Evolutionary conservation across 805 yeast genomes (phyloP).

Genomic region (Nakazawaea siamensis): DNA sequence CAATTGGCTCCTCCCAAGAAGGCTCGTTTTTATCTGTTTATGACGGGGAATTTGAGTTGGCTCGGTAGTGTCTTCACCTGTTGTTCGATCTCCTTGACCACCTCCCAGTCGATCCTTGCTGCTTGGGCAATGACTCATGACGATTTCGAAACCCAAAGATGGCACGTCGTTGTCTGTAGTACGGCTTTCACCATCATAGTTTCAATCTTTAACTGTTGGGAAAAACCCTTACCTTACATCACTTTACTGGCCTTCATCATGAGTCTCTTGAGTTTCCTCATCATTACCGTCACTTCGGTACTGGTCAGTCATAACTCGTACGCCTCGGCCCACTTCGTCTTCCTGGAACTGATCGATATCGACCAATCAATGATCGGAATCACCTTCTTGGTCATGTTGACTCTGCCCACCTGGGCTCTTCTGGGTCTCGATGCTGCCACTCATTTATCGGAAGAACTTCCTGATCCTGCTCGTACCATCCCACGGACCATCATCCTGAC

Average conservation of each 20-base stretch:
- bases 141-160: conserved; percentile 10
- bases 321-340: conserved; percentile 16
- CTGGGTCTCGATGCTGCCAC: conserved; percentile 22
- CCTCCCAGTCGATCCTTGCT: conserved; percentile 10
- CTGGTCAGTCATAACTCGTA: conserved; percentile 10
- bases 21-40: conserved; percentile 17
- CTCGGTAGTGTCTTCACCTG: conserved; percentile 15
- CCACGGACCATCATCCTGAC: conserved; percentile 23
- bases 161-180: conserved; percentile 13
- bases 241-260: conserved; percentile 18
- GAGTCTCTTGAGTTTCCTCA: conserved; percentile 17
- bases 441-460: conserved; percentile 25
- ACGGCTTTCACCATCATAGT: conserved; percentile 14
- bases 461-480: conserved; percentile 20
- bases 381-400: conserved; percentile 20
- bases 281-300: conserved; percentile 16
- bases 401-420: conserved; percentile 11
- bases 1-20: conserved; percentile 17
- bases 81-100: conserved; percentile 10
- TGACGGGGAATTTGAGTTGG: conserved; percentile 19
- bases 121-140: conserved; percentile 11
- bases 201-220: conserved; percentile 13
- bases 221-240: conserved; percentile 15
- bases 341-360: conserved; percentile 18
- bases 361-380: conserved; percentile 21